Percentiles rank a stretch among this genome's conserved stretches.
Conservation (phyloP, 1,284 basidiomycete genomes). For the Sporisorium graminicola region DNA sequence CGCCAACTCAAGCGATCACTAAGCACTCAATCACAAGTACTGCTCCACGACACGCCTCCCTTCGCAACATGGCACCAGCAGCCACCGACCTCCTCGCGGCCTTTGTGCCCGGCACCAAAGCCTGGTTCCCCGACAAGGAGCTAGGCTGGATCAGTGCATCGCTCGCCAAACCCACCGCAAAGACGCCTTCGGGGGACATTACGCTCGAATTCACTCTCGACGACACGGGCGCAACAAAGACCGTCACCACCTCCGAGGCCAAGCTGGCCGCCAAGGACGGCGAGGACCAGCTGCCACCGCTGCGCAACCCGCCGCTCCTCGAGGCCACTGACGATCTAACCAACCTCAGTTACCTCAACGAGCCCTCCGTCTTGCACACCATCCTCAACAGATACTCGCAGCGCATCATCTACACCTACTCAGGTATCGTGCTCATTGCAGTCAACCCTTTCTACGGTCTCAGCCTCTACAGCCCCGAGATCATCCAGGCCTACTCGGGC, state of each 20-base stretch:
- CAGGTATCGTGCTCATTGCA: slow-evolving; percentile 95
- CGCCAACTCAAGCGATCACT: neutral
- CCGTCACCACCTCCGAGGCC: slow-evolving; percentile 57
- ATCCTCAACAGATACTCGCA: slow-evolving; percentile 96
- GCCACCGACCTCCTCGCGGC: slow-evolving; percentile 56
- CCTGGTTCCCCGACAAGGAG: slow-evolving; percentile 88
- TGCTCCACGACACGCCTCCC: neutral
- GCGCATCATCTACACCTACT: slow-evolving; percentile 98
- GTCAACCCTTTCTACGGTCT: slow-evolving; percentile 95
- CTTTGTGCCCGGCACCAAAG: slow-evolving; percentile 70
- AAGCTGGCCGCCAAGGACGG: slow-evolving; percentile 55
- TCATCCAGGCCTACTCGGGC: slow-evolving; percentile 96
- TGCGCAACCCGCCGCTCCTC: slow-evolving; percentile 94
- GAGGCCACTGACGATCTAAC: slow-evolving; percentile 98
- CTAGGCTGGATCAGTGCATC: slow-evolving; percentile 91
- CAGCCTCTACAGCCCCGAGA: slow-evolving; percentile 83
- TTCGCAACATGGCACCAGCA: slow-evolving; percentile 48
- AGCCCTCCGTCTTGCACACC: slow-evolving; percentile 94
- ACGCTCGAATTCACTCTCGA: slow-evolving; percentile 62
- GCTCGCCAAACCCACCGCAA: slow-evolving; percentile 73
- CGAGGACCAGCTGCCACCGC: slow-evolving; percentile 78
- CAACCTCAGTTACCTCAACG: slow-evolving; percentile 96
- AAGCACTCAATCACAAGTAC: neutral
- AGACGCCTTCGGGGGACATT: slow-evolving; percentile 53
- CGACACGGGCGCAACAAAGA: slow-evolving; percentile 57